Evolutionary conservation across 192 early-diverging fungal species (phyloP), one percentile per base, ranked within the genome.

Genomic region (Podila clonocystis): DNA sequence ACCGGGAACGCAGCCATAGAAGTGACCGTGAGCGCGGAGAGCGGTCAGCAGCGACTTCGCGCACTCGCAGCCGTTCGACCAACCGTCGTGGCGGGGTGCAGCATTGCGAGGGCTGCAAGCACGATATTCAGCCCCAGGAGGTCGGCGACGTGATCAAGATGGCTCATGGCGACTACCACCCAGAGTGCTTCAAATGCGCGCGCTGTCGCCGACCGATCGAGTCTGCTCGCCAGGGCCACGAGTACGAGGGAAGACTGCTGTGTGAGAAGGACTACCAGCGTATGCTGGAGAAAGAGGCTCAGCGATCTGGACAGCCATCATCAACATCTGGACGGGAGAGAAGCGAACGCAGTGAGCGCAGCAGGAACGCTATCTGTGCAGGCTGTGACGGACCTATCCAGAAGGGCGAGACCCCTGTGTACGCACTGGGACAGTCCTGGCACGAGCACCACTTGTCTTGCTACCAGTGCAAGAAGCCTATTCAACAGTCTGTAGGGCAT

Each of bases 341-440:
- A 66, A 4, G 62, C 58, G 62, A 76, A 5, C 75, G 75, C n/a
- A 64, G 70, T 9, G 67, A 70, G 26, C 70, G 77, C 45, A 80
- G 71, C 58, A 50, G 67, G 17, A 34, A 24, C 36, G 31, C 77
- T 7, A 62, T 33, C 4, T 80, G 77, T 65, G 77, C 77, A 45
- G 77, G 77, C 52, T 80, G 77, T 15, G 71, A 80, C 0, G 67
- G 24, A 0, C 65, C 77, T 2, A 80, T 80, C 31, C 69, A 63
- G 50, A 55, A 55, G 9, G 62, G 60, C 8, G 77, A 80, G 48
- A 62, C 80, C 57, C 82, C 86, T 3, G 74, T 94, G 49, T 87
- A 89, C 68, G 93, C 92, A 17, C 67, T 94, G 49, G 91, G 89
- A 20, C 83, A 87, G 62, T 84, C 86, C 64, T 94, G 90, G 85